These are phyloP conservation scores for Gonapodya sp. DNA, from an alignment of 192 early-diverging fungal species.

Conservation along the genomic window DNA sequence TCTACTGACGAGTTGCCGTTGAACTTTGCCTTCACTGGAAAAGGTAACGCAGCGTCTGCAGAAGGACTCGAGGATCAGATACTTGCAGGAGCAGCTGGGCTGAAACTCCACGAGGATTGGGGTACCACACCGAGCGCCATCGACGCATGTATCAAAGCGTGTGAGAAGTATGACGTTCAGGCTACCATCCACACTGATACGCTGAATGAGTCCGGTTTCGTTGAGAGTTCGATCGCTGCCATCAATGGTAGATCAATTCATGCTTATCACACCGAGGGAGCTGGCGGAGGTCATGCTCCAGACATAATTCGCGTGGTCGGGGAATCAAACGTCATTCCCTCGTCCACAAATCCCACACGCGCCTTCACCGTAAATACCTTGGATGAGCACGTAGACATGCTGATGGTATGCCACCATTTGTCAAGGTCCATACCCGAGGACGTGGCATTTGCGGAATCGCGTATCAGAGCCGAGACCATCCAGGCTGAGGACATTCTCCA, in stretches of 20 bases:
- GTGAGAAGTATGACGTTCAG: constrained; percentile 80
- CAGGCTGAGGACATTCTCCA: constrained; percentile 94
- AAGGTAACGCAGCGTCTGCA: constrained; percentile 69
- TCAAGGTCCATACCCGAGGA: constrained; percentile 90
- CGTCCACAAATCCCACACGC: constrained; percentile 92
- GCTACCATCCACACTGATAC: constrained; percentile 95
- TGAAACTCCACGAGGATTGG: constrained; percentile 96
- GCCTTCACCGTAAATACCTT: constrained; percentile 90
- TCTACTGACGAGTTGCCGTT: constrained; percentile 81
- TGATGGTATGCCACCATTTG: constrained; percentile 98
- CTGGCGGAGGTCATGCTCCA: constrained; percentile 88
- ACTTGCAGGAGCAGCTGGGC: constrained; percentile 72
- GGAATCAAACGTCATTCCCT: constrained; percentile 79
- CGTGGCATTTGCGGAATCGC: constrained; percentile 90
- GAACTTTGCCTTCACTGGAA: constrained; percentile 93
- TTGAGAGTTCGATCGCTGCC: constrained; percentile 78
- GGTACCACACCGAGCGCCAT: constrained; percentile 91
- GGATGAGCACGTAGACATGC: constrained; percentile 98
- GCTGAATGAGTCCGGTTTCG: constrained; percentile 94
- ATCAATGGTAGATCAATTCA: constrained; percentile 82
- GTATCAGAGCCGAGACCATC: constrained; percentile 95
- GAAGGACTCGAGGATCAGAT: constrained; percentile 74
- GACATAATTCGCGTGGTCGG: constrained; percentile 41
- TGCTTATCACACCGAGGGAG: constrained; percentile 94
- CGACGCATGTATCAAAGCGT: constrained; percentile 73